A percentile compares a stretch with the other conserved stretches of the same genome.
phyloP scores from a whole-genome alignment of 495 filamentous ascomycete genomes.

The Tuber microsphaerosporum region DNA sequence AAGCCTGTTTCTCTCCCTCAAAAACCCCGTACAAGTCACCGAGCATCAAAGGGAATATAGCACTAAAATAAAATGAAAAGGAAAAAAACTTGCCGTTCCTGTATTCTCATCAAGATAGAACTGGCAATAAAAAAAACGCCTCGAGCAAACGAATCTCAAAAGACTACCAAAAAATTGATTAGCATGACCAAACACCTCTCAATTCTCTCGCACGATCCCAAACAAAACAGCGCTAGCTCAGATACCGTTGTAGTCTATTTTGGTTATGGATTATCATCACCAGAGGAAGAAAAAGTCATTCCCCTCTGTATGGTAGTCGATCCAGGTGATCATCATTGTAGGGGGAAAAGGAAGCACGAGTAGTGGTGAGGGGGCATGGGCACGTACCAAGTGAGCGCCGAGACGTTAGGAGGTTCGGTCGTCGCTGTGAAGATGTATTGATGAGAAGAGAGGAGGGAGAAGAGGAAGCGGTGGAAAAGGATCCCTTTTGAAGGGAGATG shows the following conservation, averaged over 20 bases:
- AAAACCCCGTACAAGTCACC: slow-evolving; percentile 46
- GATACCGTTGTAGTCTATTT: slow-evolving; percentile 6
- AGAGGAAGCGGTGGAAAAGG: background rate
- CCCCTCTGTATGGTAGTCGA: slow-evolving; percentile 1
- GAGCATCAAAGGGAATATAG: slow-evolving; percentile 35
- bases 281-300: slow-evolving; percentile 5
- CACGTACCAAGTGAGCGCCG: background rate
- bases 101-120: slow-evolving; percentile 1
- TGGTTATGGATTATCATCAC: slow-evolving; percentile 3
- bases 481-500: background rate
- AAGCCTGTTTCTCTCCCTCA: slow-evolving; percentile 65
- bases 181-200: background rate
- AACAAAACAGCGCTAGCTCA: background rate
- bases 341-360: background rate
- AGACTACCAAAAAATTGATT: background rate
- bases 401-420: background rate
- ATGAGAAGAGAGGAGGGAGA: background rate
- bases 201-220: background rate
- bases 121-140: background rate
- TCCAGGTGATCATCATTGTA: background rate
- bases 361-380: background rate
- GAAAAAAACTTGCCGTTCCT: background rate
- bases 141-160: background rate
- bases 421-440: background rate
- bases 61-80: background rate